A percentile compares a stretch with the other conserved stretches of the same genome.
Evolutionary conservation across 2,329 filamentous ascomycete species (phyloP).

Genomic region (Mariannaea sp.): DNA sequence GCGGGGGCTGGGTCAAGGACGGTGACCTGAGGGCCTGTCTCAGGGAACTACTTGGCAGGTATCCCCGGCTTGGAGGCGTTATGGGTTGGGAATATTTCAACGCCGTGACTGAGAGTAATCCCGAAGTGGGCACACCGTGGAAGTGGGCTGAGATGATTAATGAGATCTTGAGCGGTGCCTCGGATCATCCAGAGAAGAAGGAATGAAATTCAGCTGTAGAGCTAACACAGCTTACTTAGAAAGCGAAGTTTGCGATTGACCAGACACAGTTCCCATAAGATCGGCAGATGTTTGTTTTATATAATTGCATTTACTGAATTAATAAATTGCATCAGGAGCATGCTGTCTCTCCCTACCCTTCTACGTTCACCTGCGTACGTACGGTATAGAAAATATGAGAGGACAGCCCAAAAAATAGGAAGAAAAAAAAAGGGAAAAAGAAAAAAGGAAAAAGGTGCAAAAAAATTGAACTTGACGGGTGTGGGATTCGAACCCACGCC

Average conservation of each 20-base stretch:
- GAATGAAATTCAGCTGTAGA: no score
- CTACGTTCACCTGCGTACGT: no score
- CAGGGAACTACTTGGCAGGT: constrained; percentile 48
- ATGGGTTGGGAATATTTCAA: constrained; percentile 96
- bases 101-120: constrained; percentile 52
- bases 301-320: no score
- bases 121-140: constrained; percentile 59
- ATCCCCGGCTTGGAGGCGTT: constrained; percentile 76
- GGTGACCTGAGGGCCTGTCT: constrained; percentile 52
- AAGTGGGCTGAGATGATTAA: constrained; percentile 65
- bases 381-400: no score
- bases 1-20: constrained; percentile 52
- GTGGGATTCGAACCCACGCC: constrained; percentile 4
- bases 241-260: no score
- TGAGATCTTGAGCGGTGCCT: constrained; percentile 24
- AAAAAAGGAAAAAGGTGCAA: neutral
- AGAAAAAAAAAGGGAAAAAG: neutral
- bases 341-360: no score
- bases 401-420: no score
- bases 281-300: no score
- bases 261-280: no score
- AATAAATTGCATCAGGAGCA: no score
- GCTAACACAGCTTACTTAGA: no score
- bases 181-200: no score
- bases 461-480: neutral